Evolutionary conservation across 2,329 filamentous ascomycete genomes (phyloP).

Genomic region (Alternaria atra): DNA sequence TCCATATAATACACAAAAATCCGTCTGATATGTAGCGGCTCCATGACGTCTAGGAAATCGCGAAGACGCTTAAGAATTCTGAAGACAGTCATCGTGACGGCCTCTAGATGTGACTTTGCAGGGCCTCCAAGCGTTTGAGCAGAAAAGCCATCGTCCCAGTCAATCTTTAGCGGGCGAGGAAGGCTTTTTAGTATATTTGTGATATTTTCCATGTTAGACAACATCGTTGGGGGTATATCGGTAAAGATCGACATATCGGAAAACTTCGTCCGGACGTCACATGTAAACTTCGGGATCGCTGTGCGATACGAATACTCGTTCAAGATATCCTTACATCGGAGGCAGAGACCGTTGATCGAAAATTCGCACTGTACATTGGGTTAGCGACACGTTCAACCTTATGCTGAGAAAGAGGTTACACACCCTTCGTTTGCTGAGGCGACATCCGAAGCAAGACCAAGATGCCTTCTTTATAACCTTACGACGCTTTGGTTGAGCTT

Average conservation of each 20-base stretch:
- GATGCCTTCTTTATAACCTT: background rate
- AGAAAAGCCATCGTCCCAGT: too few relatives aligned
- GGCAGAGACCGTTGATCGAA: background rate
- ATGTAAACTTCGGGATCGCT: background rate
- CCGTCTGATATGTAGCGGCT: too few relatives aligned
- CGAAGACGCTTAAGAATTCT: too few relatives aligned
- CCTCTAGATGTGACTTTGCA: too few relatives aligned
- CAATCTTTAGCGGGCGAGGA: too few relatives aligned
- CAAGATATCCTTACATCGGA: background rate
- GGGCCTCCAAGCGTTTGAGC: too few relatives aligned
- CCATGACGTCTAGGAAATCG: too few relatives aligned
- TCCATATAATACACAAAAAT: too few relatives aligned
- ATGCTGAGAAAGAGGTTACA: background rate
- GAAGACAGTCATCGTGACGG: too few relatives aligned
- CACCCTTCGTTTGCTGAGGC: background rate
- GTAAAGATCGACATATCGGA: background rate
- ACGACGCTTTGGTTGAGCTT: background rate
- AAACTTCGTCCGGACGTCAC: background rate
- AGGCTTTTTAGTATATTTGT: too few relatives aligned
- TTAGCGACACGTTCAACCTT: rapidly evolving
- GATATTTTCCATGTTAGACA: too few relatives aligned
- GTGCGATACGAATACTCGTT: background rate
- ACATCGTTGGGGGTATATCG: background rate
- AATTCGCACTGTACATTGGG: background rate
- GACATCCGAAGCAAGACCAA: background rate